A percentile compares a stretch with the other conserved stretches of the same genome.
phyloP scores from a whole-genome alignment of 2,329 filamentous ascomycete genomes.

The Chrysoporthe austroafricana region DNA sequence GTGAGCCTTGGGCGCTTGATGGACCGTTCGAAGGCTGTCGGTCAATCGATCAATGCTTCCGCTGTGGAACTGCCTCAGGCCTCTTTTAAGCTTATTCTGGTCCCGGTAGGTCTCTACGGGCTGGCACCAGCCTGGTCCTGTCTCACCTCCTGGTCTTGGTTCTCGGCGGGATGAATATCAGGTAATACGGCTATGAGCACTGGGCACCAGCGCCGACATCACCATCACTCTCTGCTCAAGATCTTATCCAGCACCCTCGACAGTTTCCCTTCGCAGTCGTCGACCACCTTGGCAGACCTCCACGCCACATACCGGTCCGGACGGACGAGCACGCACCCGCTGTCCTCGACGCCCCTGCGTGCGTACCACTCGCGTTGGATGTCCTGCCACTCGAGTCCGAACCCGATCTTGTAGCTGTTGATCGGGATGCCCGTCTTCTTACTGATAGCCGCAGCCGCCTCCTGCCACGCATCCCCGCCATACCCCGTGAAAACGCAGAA shows the following conservation, averaged over 20 bases:
- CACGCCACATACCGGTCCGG: conserved; percentile 57
- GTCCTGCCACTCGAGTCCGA: conserved; percentile 56
- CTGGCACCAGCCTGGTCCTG: not conserved
- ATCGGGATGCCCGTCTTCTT: conserved; percentile 45
- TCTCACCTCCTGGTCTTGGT: not conserved
- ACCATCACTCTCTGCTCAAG: conserved; percentile 8
- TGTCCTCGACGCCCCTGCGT: conserved; percentile 52
- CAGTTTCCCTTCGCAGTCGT: conserved; percentile 27
- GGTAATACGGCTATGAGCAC: not conserved
- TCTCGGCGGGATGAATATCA: not conserved
- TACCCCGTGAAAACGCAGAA: conserved; percentile 51
- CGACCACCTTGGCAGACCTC: conserved; percentile 36
- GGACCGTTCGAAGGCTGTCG: not conserved
- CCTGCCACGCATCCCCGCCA: conserved; percentile 53
- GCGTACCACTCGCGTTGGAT: conserved; percentile 56
- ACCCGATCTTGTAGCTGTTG: conserved; percentile 51
- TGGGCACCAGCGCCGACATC: too few species aligned
- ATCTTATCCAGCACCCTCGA: conserved; percentile 25
- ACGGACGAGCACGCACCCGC: conserved; percentile 54
- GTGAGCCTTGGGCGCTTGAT: not conserved
- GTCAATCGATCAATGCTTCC: conserved; percentile 1
- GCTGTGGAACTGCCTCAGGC: not conserved
- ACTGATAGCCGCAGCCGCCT: conserved; percentile 43
- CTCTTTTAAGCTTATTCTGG: not conserved
- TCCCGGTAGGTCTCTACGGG: not conserved